Evolutionary conservation across 441 rosid genomes (phyloP), one percentile per base, ranked within the genome.

Genomic region (Euphorbia corollata): DNA sequence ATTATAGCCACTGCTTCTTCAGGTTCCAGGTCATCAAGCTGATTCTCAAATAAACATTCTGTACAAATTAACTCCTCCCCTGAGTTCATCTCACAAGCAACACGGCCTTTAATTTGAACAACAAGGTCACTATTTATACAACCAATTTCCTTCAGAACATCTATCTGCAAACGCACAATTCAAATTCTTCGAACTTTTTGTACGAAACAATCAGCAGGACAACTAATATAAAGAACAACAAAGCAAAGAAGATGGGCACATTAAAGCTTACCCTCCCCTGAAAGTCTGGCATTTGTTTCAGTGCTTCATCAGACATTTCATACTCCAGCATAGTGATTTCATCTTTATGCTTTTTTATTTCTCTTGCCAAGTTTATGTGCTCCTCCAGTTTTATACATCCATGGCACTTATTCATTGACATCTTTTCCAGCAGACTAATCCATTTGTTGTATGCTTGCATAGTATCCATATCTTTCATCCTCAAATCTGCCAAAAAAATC

Each of bases 1-100:
- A 94, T 89, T 74, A 94, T 70, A 68, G 99, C 99, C n/a, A 94
- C 97, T 34, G 97, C 97, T 84, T 91, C 99, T 84, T 94, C 99
- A 48, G 99, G 97, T 81, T 89, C 92, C 75, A 91, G 79, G 56
- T 85, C 90, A 79, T 89, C 93, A 2, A 94, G 83, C 64, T 94
- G 98, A 82, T 94, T 94, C 82, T 94, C 99, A 68, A 94, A 94
- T 67, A 94, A 83, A 70, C 87, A 87, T 73, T 89, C 96, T 6
- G 97, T 89, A 81, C 88, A 85, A 69, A 94, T 91, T 80, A 91
- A 66, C 74, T 94, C 99, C 85, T 94, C 99, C 75, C 98, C 98
- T 57, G 98, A 94, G 76, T 89, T 94, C 98, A 94, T 94, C 88
- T 91, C 98, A 73, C 98, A 94, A 69, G 98, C 97, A 36, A 94